Base-by-base conservation (phyloP, 352 stramenopile genomes). In the Globisporangium orthogonon region DNA sequence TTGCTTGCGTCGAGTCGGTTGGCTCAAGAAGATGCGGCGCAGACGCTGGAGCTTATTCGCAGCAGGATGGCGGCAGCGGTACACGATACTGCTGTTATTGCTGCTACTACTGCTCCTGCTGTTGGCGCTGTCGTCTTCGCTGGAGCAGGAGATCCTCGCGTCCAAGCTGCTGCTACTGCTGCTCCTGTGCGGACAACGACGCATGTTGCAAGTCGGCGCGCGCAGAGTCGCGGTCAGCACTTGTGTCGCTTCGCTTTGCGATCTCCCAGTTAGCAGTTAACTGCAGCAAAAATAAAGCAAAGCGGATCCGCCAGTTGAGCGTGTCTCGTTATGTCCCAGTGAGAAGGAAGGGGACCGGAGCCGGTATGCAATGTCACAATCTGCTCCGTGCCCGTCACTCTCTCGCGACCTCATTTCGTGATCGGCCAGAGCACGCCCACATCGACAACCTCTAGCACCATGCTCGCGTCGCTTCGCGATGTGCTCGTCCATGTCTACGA, bases 11-110 rank as follows among this genome's bases (percentile, higher is more conserved):
- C 28, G 54, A 49, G 39, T 65, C 46, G 74, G 75, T n/a, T 70
- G 71, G 46, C 73, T 89, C 33, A 89, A 63, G 58, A 87, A 89
- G 54, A 89, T 89, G 50, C 78, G 78, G 11, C 78, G 71, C 41
- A 89, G 62, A 6, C 78, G 70, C 35, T 73, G 61, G 45, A 89
- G 70, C 35, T 85, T 86, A 18, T 62, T 59, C 15, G 58, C 44
- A 50, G 75, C 58, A 15, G 62, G 45, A 31, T 70, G 53, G 14
- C 23, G 23, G 23, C 67, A 48, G 46, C 76, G 45, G 9, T 37
- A 53, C 13, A 63, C 35, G 50, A 44, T 50, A 13, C 68, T 66
- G 23, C 17, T 39, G 1, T 65, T 53, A 1, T 65, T 56, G 44
- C 52, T 52, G 18, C 9, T 33, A 13, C 68, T 66, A 23, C 17